Percentiles rank a stretch among this genome's conserved stretches.
These are phyloP conservation scores for Penicillium taxi DNA, from an alignment of 495 filamentous ascomycete genomes.

Conservation along the genomic window DNA sequence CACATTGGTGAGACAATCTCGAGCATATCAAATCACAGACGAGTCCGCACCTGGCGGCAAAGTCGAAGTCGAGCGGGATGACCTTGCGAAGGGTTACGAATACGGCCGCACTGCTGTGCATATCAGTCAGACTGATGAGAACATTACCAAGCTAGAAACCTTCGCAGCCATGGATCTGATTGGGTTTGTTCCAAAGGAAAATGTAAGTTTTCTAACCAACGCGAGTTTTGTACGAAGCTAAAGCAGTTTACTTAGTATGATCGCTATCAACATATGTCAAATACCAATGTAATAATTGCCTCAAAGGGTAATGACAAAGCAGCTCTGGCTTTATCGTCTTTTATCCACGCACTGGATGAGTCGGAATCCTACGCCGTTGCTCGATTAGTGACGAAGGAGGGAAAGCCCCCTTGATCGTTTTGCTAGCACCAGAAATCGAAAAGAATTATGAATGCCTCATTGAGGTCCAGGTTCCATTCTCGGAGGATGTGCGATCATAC, in stretches of 20 bases:
- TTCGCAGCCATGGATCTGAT: conserved; percentile 66
- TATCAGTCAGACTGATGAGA: conserved; percentile 75
- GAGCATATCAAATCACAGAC: conserved; percentile 74
- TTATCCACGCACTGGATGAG: conserved; percentile 83
- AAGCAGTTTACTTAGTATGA: conserved; percentile 53
- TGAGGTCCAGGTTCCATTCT: conserved; percentile 88
- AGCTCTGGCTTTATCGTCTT: conserved; percentile 73
- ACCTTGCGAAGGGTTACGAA: conserved; percentile 85
- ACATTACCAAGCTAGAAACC: conserved; percentile 74
- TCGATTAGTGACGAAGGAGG: conserved; percentile 74
- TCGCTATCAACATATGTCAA: conserved; percentile 77
- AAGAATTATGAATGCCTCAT: conserved; percentile 79
- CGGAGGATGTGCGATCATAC: conserved; percentile 84
- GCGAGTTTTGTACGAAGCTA: conserved; percentile 1
- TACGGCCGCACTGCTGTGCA: conserved; percentile 89
- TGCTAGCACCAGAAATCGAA: conserved; percentile 77
- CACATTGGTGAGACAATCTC: conserved; percentile 58
- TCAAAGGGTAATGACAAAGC: conserved; percentile 67
- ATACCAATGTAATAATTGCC: conserved; percentile 63
- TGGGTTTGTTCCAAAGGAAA: conserved; percentile 71
- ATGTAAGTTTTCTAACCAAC: conserved; percentile 40
- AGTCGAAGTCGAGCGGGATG: conserved; percentile 71
- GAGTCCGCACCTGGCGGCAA: conserved; percentile 68
- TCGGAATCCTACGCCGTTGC: conserved; percentile 82
- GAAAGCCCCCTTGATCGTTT: conserved; percentile 67